Evolutionary conservation across 2,329 filamentous ascomycete species (phyloP).

Genomic region (Cylindrodendrum hubeiense): DNA sequence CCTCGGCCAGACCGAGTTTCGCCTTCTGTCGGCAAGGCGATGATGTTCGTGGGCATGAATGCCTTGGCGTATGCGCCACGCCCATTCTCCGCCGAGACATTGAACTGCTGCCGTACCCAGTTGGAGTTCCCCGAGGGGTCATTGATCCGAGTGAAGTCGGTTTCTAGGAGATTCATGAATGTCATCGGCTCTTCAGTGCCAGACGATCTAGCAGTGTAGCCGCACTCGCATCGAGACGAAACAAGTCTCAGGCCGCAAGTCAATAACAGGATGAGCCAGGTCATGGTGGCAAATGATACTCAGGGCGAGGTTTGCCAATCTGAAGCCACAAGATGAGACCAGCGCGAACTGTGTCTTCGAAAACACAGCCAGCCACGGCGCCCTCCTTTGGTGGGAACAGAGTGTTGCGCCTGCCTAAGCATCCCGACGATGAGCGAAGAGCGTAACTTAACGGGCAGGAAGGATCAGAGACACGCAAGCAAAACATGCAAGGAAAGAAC

Average conservation of each 20-base stretch:
- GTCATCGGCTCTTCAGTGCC: slow-evolving; percentile 58
- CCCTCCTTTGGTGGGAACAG: not conserved
- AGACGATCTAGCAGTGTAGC: slow-evolving; percentile 68
- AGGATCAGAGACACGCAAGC: not conserved
- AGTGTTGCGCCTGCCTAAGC: not conserved
- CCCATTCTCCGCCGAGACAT: slow-evolving; percentile 67
- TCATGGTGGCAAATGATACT: slow-evolving; percentile 21
- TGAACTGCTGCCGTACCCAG: slow-evolving; percentile 78
- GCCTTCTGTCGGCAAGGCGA: slow-evolving; percentile 56
- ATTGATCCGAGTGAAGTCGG: slow-evolving; percentile 73
- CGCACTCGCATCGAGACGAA: slow-evolving; percentile 75
- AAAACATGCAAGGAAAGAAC: too few species aligned
- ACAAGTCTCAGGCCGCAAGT: slow-evolving; percentile 30
- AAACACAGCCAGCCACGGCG: too few species aligned
- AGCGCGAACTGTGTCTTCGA: not conserved
- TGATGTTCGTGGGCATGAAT: slow-evolving; percentile 69
- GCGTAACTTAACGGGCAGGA: not conserved
- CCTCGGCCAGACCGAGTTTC: slow-evolving; percentile 59
- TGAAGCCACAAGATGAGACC: not conserved
- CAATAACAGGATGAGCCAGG: slow-evolving; percentile 17
- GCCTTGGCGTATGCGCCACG: slow-evolving; percentile 76
- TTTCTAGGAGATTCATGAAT: slow-evolving; percentile 79
- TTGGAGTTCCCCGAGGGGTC: slow-evolving; percentile 64
- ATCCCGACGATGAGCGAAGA: not conserved
- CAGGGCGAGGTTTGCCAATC: not conserved